A percentile compares a stretch with the other conserved stretches of the same genome.
These are phyloP conservation scores for Panellus pusillus DNA, from an alignment of 768 basidiomycete genomes.

Conservation along the genomic window DNA sequence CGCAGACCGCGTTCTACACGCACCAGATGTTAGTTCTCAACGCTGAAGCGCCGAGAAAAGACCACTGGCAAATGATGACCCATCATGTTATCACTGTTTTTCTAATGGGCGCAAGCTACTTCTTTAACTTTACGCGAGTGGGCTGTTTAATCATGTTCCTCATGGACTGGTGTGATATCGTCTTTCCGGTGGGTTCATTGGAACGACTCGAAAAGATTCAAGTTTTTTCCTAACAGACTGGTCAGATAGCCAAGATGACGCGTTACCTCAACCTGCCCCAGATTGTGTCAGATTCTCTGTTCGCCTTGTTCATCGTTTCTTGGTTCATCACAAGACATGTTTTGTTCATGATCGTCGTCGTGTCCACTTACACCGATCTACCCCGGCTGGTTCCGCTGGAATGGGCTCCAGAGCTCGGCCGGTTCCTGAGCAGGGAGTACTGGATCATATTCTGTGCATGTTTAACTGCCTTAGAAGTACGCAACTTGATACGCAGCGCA, in stretches of 20 bases:
- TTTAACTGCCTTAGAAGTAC: conserved; percentile 64
- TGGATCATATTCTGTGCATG: conserved; percentile 52
- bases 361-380: conserved; percentile 54
- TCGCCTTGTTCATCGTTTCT: conserved; percentile 80
- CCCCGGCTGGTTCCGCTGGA: conserved; percentile 47
- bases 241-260: conserved; percentile 89
- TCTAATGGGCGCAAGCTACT: conserved; percentile 78
- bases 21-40: conserved; percentile 93
- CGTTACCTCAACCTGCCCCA: conserved; percentile 71
- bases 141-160: conserved; percentile 88
- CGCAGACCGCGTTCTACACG: conserved; percentile 84
- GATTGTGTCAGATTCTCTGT: conserved; percentile 70
- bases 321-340: conserved; percentile 92
- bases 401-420: conserved; percentile 61
- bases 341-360: conserved; percentile 73
- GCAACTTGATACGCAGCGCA: conserved; percentile 12
- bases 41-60: conserved; percentile 88
- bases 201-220: not conserved
- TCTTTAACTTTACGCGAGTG: conserved; percentile 81
- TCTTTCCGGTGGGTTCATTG: conserved; percentile 68
- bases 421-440: conserved; percentile 49
- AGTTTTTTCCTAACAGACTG: too few relatives aligned
- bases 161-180: conserved; percentile 95
- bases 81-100: conserved; percentile 90
- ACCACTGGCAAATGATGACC: conserved; percentile 94